phyloP scores from a whole-genome alignment of 1,284 basidiomycete species.

The Cryptococcus floricola region DNA sequence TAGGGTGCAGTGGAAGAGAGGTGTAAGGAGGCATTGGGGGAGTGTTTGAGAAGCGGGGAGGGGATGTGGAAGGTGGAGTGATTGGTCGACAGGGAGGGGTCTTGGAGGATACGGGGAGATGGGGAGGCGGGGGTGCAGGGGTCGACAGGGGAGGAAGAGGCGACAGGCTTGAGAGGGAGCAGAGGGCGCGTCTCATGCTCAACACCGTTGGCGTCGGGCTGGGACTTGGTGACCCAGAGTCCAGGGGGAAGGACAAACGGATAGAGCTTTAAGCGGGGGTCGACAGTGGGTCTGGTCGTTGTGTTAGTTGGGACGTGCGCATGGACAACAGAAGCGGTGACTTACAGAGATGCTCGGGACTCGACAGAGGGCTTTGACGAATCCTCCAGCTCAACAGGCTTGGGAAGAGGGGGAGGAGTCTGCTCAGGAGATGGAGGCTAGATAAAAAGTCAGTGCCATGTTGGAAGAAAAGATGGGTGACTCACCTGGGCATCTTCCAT shows the following conservation, averaged over 20 bases:
- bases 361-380: too few species aligned
- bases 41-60: neutral
- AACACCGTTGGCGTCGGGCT: neutral
- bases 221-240: neutral
- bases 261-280: neutral
- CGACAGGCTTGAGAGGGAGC: neutral
- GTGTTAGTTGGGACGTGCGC: too few species aligned
- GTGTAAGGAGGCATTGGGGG: neutral
- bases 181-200: neutral
- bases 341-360: too few species aligned
- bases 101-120: neutral
- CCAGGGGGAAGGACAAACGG: neutral
- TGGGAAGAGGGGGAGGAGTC: too few species aligned
- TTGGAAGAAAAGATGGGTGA: too few species aligned
- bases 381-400: too few species aligned
- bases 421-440: too few species aligned
- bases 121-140: neutral
- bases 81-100: neutral
- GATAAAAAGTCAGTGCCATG: too few species aligned
- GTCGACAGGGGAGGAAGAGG: neutral
- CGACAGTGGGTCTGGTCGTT: neutral
- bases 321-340: too few species aligned
- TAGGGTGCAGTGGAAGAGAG: neutral
- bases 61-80: neutral
- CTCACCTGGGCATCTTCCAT: too few species aligned